Evolutionary conservation across 108 stramenopile species (phyloP), one percentile per base, ranked within the genome.

Genomic region (Nitzschia sp.): DNA sequence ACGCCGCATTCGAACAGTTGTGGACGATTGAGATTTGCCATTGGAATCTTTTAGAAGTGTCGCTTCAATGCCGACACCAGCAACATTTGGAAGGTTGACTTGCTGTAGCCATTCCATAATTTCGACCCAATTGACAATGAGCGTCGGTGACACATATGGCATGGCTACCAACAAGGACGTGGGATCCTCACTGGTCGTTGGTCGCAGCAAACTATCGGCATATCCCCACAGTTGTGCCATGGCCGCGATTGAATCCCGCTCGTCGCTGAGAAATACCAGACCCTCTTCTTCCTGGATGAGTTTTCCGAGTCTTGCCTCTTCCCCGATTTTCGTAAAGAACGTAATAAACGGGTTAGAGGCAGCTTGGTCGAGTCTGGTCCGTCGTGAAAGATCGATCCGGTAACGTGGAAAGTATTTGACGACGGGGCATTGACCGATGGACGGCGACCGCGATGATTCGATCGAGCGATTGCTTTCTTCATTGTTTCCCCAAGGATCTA

Each of bases 321-420:
- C n/a, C n/a, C n/a, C n/a, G n/a, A n/a, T n/a, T n/a, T n/a, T n/a
- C n/a, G n/a, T n/a, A n/a, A n/a, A n/a, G n/a, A n/a, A n/a, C n/a
- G n/a, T n/a, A n/a, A n/a, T n/a, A n/a, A n/a, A n/a, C n/a, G n/a
- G n/a, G n/a, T n/a, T n/a, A n/a, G n/a, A n/a, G n/a, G n/a, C n/a
- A n/a, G n/a, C n/a, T n/a, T n/a, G n/a, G n/a, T n/a, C n/a, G n/a
- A n/a, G n/a, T n/a, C n/a, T n/a, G n/a, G n/a, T 71, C 6, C 31
- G 51, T 3, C 54, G 21, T 30, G 61, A 46, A 42, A 82, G 31
- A 59, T 87, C 76, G 13, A 87, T 79, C 45, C 82, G 74, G 71
- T 82, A 87, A 19, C 79, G 62, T 38, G 83, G 83, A 74, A 83
- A 86, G 23, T 71, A 66, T 72, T 69, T 83, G 54, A 79, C 76